Base-by-base conservation (phyloP, 257 asterid genomes). In the Rubia yunnanensis region DNA sequence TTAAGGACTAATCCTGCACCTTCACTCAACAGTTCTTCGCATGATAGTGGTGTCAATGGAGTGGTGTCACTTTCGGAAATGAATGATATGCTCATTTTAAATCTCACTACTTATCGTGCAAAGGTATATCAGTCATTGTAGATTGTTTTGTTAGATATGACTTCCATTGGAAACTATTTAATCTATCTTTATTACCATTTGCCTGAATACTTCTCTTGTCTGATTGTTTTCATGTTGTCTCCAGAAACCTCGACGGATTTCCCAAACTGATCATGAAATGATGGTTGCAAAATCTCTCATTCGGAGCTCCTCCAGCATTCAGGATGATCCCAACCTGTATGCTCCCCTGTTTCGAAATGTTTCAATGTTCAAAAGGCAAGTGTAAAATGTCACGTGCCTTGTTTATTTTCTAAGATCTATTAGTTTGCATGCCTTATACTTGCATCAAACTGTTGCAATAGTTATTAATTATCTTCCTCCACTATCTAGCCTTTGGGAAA, bases 181-280 rank as follows among this genome's bases (percentile, higher is more conserved):
- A 27, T 52, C 18, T 35, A 27, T 32, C 31, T 66, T 52, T 7
- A 6, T 54, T 56, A 55, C 30, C 18, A 18, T 28, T 34, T 20
- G 3, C 23, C 27, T 30, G 60, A 44, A 39, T 11, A 17, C 2
- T 41, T 31, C 38, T 52, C 23, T 7, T 71, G 20, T 63, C 56
- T 65, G 63, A n/a, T 65, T 70, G 60, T 50, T 68, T 60, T 55
- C 26, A 61, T 77, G 22, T 76, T 36, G 41, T 54, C 65, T 77
- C 46, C 80, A 94, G 97, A 88, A 73, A 67, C 84, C 92, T 64
- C 75, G 62, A 64, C 88, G 92, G 95, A 60, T 84, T 71, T 84
- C 95, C 31, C 53, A 74, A 22, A 80, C 64, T 26, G 99, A 90
- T 85, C 74, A 72, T 59, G 88, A 88, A 64, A 60, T 94, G 67